phyloP scores from a whole-genome alignment of 164 flowering plant species.

The Tetracentron sinense region DNA sequence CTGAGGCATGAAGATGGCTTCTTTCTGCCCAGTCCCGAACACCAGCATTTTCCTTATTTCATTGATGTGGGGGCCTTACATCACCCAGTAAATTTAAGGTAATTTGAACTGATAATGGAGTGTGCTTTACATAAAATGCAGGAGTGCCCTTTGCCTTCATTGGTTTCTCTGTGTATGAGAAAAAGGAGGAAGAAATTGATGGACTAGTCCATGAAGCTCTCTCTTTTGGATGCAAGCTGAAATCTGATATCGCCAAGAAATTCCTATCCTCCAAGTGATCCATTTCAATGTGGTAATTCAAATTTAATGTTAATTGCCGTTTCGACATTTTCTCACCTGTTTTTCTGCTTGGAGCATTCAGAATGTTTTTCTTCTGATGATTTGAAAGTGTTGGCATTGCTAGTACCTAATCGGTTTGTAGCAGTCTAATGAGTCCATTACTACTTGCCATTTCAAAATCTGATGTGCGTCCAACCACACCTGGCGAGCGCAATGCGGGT shows the following conservation, averaged over 20 bases:
- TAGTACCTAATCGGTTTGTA: too few relatives aligned
- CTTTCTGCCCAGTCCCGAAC: too few relatives aligned
- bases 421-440: too few relatives aligned
- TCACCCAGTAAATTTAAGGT: not conserved
- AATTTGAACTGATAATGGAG: not conserved
- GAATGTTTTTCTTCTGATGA: too few relatives aligned
- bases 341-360: not conserved
- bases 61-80: not conserved
- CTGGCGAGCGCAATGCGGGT: too few relatives aligned
- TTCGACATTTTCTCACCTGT: not conserved
- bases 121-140: slow-evolving; percentile 24
- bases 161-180: slow-evolving; percentile 66
- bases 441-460: too few relatives aligned
- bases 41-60: too few relatives aligned
- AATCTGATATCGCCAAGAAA: slow-evolving; percentile 33
- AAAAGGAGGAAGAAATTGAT: slow-evolving; percentile 74
- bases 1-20: too few relatives aligned
- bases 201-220: slow-evolving; percentile 28
- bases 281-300: not conserved
- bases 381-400: too few relatives aligned
- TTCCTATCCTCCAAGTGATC: slow-evolving; percentile 23
- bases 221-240: slow-evolving; percentile 40
- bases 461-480: too few relatives aligned
- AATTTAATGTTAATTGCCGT: not conserved
- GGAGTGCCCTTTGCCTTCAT: slow-evolving; percentile 53